These are phyloP conservation scores for Trichoderma erinaceum DNA, from an alignment of 495 filamentous ascomycete species.

Conservation along the genomic window DNA sequence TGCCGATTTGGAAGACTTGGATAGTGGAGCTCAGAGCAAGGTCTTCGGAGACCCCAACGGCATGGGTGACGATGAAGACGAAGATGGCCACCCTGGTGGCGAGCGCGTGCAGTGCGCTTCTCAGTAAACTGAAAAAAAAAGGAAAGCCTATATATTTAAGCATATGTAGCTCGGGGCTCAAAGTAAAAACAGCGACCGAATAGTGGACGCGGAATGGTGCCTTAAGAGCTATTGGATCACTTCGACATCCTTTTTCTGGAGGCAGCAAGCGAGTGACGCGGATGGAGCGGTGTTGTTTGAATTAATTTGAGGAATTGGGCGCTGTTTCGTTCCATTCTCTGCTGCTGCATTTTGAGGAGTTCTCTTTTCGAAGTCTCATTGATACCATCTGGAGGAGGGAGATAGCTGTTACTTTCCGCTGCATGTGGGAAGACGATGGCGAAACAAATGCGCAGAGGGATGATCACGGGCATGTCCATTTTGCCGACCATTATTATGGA, in stretches of 20 bases:
- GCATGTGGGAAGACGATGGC: not conserved
- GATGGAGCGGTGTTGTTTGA: not conserved
- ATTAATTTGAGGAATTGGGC: not conserved
- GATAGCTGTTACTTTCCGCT: not conserved
- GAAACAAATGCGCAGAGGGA: not conserved
- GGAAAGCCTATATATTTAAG: not conserved
- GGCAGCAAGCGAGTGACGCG: not conserved
- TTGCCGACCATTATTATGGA: slow-evolving; percentile 8
- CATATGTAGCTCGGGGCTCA: not conserved
- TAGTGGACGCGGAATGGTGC: not conserved
- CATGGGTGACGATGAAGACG: slow-evolving; percentile 78
- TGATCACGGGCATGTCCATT: slow-evolving; percentile 4
- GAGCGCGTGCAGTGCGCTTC: slow-evolving; percentile 97
- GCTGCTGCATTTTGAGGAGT: slow-evolving; percentile 17
- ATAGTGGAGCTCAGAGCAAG: slow-evolving; percentile 61
- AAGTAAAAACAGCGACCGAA: not conserved
- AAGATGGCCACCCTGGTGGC: slow-evolving; percentile 69
- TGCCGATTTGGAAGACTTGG: slow-evolving; percentile 79
- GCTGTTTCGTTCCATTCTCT: not conserved
- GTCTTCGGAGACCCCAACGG: slow-evolving; percentile 57
- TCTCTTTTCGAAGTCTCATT: slow-evolving; percentile 15
- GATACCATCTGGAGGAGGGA: not conserved
- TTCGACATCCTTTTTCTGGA: not conserved
- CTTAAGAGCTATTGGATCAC: not conserved
- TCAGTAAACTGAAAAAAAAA: slow-evolving; percentile 57